Base-by-base conservation (phyloP, 2,329 filamentous ascomycete species). In the Arthrobotrys sinensis region DNA sequence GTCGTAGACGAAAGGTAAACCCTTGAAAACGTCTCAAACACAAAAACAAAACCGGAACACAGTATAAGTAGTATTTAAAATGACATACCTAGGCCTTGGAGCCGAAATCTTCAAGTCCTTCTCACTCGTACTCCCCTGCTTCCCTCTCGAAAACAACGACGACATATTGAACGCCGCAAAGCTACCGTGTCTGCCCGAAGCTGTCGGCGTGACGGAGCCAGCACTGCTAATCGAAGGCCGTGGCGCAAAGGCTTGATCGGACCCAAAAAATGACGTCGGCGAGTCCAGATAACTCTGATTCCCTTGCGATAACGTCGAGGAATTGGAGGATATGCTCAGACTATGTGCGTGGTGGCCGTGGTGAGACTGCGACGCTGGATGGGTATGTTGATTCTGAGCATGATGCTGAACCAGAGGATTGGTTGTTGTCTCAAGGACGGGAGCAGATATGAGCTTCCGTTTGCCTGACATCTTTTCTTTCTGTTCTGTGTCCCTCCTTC, bases 81-180 rank as follows among this genome's bases (percentile, higher is more conserved):
- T 3, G 2, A 68, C 70, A 21, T 63, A 75, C 70, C 52, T 67
- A 46, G 63, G 63, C 40, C 70, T 43, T n/a, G 70, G 40, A 21
- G 70, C 53, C n/a, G 63, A 19, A 38, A 75, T 67, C 24, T 28
- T 75, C 16, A 75, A 24, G 36, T 75, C 63, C 19, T 66, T 66
- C 11, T 73, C 69, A 6, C 43, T 62, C 16, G 70, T 21, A 21
- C 66, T 60, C n/a, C 46, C 60, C 32, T 68, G 38, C 45, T 64
- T 71, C 28, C 60, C 60, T 36, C 66, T 65, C 50, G 53, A 62
- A 55, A 77, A 77, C 8, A 77, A 46, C 34, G 73, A 70, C 24
- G 73, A 71, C 73, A 77, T 67, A 50, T 77, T 77, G 43, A 77
- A 77, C 4, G 48, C 57, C 8, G 48, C 57, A 43, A 77, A 77